Base-by-base conservation (phyloP, 2,329 filamentous ascomycete genomes). In the Aureobasidium pullulans region DNA sequence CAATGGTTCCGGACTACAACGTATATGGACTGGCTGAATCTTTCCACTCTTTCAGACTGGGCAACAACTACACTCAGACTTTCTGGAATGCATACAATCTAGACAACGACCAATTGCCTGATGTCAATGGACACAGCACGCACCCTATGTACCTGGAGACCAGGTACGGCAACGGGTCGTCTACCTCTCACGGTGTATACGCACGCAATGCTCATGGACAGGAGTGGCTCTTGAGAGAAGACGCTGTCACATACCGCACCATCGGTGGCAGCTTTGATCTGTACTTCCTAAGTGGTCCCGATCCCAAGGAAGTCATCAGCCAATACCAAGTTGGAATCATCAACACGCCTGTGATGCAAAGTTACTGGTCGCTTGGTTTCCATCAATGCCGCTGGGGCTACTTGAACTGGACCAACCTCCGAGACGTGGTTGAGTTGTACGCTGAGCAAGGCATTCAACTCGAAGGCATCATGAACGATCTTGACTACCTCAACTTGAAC, bases 371-470 rank as follows among this genome's bases (percentile, higher is more conserved):
- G 3, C 60, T 69, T 6, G 66, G 67, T 6, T 68, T 68, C 60
- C 63, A 66, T 42, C 67, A 69, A 59, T 60, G 61, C 23, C 61
- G 65, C 10, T 65, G 63, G 65, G 47, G 42, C 8, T 93, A 92
- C 68, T 73, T 78, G 28, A 88, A 87, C 65, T 89, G 86, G 83
- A 80, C 82, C 1, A 77, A 82, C 9, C 67, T 89, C 2, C 79
- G 86, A 63, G 81, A 81, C 63, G 75, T 82, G 11, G 74, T 81
- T 34, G 72, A 79, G 42, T 76, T 75, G 50, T 81, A 79, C 68
- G 76, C 72, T 60, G 75, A 71, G 39, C 81, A 79, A 48, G 72
- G 75, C n/a, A 83, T 84, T 57, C 81, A 50, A 15, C 46, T 31
- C 15, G 64, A 65, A 46, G 54, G 53, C 9, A 71, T 75, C 29